Conservation (phyloP, 257 asterid genomes). For the Nicotiana sylvestris region DNA sequence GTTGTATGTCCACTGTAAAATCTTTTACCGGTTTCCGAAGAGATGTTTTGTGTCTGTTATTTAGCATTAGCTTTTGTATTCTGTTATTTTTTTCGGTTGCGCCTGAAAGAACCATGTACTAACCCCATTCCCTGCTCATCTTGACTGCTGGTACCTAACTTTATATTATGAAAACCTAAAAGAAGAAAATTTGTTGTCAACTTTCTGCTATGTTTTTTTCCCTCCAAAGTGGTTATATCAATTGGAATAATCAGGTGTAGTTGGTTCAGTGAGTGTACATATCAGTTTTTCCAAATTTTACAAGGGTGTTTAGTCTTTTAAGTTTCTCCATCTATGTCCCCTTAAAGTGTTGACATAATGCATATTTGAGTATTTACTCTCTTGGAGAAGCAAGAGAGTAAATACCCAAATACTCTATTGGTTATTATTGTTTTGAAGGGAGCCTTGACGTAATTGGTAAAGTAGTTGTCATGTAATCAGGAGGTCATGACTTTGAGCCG, state of each 20-base stretch:
- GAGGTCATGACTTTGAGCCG: too few species aligned
- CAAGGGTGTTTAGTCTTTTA: not conserved
- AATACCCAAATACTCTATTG: too few species aligned
- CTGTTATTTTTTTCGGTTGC: not conserved
- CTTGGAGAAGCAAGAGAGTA: not conserved
- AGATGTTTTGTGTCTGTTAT: not conserved
- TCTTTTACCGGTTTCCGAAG: not conserved
- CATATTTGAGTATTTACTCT: not conserved
- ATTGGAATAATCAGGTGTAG: not conserved
- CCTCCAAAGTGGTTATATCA: not conserved
- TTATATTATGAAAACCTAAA: not conserved
- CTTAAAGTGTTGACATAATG: not conserved
- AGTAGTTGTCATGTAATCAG: too few species aligned
- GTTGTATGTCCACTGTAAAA: slow-evolving; percentile 6
- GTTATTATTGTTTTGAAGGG: too few species aligned
- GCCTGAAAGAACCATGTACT: slow-evolving; percentile 6
- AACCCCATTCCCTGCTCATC: not conserved
- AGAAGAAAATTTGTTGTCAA: not conserved
- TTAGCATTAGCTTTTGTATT: slow-evolving; percentile 1
- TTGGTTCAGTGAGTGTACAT: not conserved
- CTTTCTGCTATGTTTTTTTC: not conserved
- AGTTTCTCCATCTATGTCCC: not conserved
- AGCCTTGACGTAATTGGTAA: too few species aligned
- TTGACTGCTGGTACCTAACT: not conserved
- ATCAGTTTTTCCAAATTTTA: not conserved